Conservation (phyloP, 2,329 filamentous ascomycete genomes). For the Leptosphaerulina australis region DNA sequence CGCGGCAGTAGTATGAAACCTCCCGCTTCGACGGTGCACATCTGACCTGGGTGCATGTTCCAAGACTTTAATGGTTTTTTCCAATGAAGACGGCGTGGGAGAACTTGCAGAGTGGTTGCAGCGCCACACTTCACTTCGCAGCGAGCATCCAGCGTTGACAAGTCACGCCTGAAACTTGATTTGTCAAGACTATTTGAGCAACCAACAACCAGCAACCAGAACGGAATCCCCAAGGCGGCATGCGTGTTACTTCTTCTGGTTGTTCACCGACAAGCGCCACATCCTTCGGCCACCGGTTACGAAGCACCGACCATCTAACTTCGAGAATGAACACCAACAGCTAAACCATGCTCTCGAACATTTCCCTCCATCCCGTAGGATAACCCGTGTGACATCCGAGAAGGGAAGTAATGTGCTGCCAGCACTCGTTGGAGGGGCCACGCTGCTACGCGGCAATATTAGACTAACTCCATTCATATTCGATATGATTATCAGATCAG, state of each 20-base stretch:
- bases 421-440: neutral
- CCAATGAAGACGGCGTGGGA: neutral
- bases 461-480: neutral
- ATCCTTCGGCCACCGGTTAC: conserved; percentile 6
- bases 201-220: neutral
- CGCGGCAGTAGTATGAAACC: conserved; percentile 4
- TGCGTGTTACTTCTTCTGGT: conserved; percentile 6
- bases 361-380: conserved; percentile 1
- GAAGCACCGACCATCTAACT: conserved; percentile 1
- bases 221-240: neutral
- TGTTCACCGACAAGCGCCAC: conserved; percentile 5
- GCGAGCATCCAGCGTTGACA: neutral
- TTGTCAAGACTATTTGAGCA: neutral
- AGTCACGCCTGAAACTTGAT: neutral
- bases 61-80: neutral
- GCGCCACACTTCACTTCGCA: neutral
- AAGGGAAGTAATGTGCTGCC: conserved; percentile 4
- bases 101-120: neutral
- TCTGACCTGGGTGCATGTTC: conserved; percentile 3
- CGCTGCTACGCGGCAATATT: conserved; percentile 4
- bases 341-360: conserved; percentile 5
- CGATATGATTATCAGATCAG: neutral
- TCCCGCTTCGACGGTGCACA: conserved; percentile 2
- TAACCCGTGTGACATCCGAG: conserved; percentile 3
- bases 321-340: neutral